Evolutionary conservation across 1,139 yeast species (phyloP).

Genomic region (Scheffersomyces titani): DNA sequence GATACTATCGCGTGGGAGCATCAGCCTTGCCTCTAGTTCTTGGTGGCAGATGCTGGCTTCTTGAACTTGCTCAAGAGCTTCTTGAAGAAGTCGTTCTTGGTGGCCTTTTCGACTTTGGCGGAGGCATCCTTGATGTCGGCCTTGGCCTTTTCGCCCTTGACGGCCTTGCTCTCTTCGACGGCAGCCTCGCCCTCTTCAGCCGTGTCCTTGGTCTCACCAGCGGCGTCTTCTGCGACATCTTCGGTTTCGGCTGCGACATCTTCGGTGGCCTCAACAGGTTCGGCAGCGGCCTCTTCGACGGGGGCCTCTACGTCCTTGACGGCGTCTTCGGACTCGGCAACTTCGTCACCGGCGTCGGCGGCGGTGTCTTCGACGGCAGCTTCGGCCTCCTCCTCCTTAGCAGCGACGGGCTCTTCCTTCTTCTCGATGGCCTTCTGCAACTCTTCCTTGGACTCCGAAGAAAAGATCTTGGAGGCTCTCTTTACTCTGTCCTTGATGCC

Average conservation of each 20-base stretch:
- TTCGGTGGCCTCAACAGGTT: conserved; percentile 10
- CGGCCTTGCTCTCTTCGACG: conserved; percentile 9
- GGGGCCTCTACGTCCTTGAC: conserved; percentile 3
- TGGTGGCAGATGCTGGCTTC: conserved; percentile 38
- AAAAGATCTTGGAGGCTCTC: conserved; percentile 47
- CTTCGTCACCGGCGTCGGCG: conserved; percentile 11
- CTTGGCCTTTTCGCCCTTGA: conserved; percentile 27
- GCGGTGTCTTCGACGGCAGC: conserved; percentile 10
- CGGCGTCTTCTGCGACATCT: conserved; percentile 4
- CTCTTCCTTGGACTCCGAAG: conserved; percentile 32
- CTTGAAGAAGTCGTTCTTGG: conserved; percentile 51
- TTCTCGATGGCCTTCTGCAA: conserved; percentile 15
- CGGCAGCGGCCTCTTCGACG: conserved; percentile 3
- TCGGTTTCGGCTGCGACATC: conserved; percentile 8
- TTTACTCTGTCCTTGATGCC: conserved; percentile 48
- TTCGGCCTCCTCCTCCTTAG: conserved; percentile 13
- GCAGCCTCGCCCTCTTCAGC: conserved; percentile 10
- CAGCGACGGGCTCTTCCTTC: conserved; percentile 8
- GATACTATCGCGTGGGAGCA: background rate
- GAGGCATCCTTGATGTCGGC: conserved; percentile 30
- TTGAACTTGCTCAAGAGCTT: conserved; percentile 50
- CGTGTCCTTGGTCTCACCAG: conserved; percentile 4
- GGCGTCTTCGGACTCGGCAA: conserved; percentile 6
- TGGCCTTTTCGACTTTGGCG: conserved; percentile 32
- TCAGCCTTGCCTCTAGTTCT: conserved; percentile 5